Evolutionary conservation across 2,329 filamentous ascomycete species (phyloP).

Genomic region (Pseudovirgaria hyperparasitica): DNA sequence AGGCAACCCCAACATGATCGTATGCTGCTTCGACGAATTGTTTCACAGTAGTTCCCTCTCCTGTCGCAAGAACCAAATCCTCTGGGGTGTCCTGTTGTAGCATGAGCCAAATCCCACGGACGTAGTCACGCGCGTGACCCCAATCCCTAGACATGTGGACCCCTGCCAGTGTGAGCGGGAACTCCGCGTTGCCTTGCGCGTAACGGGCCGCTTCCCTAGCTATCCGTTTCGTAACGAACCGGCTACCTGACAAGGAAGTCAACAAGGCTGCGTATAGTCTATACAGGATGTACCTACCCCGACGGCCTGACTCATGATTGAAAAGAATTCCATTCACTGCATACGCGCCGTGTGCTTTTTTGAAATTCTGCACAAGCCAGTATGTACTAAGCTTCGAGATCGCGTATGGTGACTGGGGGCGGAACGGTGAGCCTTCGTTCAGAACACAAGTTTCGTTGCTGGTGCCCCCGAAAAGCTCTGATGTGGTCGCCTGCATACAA

Average conservation of each 20-base stretch:
- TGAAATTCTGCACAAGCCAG: too few species aligned
- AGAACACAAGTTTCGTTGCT: not conserved
- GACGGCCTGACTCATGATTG: constrained; percentile 1
- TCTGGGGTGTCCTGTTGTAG: not conserved
- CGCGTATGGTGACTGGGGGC: constrained; percentile 1
- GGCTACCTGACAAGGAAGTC: not conserved
- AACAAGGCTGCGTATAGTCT: not conserved
- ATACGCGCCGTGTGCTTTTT: not conserved
- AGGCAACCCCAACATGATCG: too few species aligned
- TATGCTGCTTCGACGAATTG: too few species aligned
- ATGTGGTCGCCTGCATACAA: not conserved
- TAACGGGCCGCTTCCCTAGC: not conserved
- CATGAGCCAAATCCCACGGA: constrained; percentile 1
- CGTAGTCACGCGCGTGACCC: constrained; percentile 2
- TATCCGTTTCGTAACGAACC: not conserved
- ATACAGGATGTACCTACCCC: not conserved
- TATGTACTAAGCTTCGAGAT: not conserved
- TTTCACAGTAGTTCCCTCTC: too few species aligned
- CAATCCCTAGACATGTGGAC: constrained; percentile 1
- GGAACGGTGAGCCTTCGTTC: not conserved
- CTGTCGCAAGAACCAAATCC: constrained; percentile 1
- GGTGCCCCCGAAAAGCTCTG: constrained; percentile 1
- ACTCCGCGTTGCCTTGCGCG: not conserved
- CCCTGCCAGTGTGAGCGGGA: not conserved
- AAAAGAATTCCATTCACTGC: constrained; percentile 1